These are phyloP conservation scores for Sphaerulina vaccinii DNA, from an alignment of 2,329 filamentous ascomycete species.

Conservation along the genomic window DNA sequence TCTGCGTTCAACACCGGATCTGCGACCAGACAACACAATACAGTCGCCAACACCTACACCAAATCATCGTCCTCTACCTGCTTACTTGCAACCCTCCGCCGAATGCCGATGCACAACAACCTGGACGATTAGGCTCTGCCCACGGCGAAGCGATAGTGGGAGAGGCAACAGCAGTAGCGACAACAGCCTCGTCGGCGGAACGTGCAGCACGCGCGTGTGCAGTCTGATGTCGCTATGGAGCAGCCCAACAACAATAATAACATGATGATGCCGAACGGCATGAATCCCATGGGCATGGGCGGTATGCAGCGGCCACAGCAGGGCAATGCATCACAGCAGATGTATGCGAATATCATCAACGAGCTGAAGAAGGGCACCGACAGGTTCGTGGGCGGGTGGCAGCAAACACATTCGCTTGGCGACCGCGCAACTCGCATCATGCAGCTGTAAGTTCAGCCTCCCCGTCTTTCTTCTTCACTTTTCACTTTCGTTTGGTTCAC, in stretches of 20 bases:
- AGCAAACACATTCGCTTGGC: constrained; percentile 33
- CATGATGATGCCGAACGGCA: constrained; percentile 23
- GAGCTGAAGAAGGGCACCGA: constrained; percentile 25
- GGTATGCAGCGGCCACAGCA: constrained; percentile 34
- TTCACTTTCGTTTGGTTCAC: no score
- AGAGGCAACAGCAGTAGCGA: constrained; percentile 1
- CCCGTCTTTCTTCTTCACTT: background rate
- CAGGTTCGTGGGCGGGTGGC: constrained; percentile 33
- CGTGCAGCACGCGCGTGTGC: background rate
- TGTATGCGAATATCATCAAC: constrained; percentile 30
- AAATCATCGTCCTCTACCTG: background rate
- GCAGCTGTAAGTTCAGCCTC: constrained; percentile 34
- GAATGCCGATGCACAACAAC: constrained; percentile 9
- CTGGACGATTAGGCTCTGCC: background rate
- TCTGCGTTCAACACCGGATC: no score
- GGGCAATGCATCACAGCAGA: constrained; percentile 30
- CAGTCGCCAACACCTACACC: constrained; percentile 1
- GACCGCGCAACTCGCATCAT: constrained; percentile 33
- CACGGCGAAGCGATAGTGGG: background rate
- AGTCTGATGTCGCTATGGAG: constrained; percentile 9
- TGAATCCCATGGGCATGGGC: constrained; percentile 21
- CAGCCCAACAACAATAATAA: constrained; percentile 12
- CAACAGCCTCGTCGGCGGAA: constrained; percentile 2
- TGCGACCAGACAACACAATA: no score
- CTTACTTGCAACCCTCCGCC: constrained; percentile 6